phyloP scores from a whole-genome alignment of 2,329 filamentous ascomycete species.

The Stemphylium vesicarium region DNA sequence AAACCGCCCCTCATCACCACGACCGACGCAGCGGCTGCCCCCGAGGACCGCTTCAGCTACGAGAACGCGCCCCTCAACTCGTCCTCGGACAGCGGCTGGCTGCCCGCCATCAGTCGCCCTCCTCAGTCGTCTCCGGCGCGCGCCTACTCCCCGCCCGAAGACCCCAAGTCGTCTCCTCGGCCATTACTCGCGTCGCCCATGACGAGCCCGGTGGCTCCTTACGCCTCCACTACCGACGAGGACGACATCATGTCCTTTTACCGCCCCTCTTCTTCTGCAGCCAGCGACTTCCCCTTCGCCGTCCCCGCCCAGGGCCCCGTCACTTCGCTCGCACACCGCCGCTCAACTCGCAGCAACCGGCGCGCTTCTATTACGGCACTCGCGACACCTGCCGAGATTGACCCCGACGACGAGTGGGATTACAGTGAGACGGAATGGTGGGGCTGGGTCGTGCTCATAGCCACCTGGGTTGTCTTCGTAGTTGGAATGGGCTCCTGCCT shows the following conservation, averaged over 20 bases:
- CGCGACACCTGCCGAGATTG: conserved; percentile 32
- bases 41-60: conserved; percentile 47
- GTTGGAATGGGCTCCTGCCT: conserved; percentile 95
- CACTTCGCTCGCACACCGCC: conserved; percentile 39
- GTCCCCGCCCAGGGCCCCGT: conserved; percentile 24
- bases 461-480: conserved; percentile 96
- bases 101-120: conserved; percentile 22
- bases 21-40: conserved; percentile 20
- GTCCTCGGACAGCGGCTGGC: conserved; percentile 42
- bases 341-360: conserved; percentile 36
- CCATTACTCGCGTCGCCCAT: conserved; percentile 46
- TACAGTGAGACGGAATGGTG: conserved; percentile 97
- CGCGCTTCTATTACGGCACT: conserved; percentile 31
- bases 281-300: conserved; percentile 51
- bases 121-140: conserved; percentile 18
- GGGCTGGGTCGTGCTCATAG: conserved; percentile 91
- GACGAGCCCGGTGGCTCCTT: conserved; percentile 63
- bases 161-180: conserved; percentile 38
- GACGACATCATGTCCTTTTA: conserved; percentile 75
- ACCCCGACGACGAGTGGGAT: conserved; percentile 71
- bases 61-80: conserved; percentile 44
- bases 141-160: conserved; percentile 5
- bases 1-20: conserved; percentile 23
- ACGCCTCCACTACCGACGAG: conserved; percentile 81
- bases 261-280: conserved; percentile 44